Evolutionary conservation across 2,329 filamentous ascomycete species (phyloP).

Genomic region (Epichloe glyceriae): DNA sequence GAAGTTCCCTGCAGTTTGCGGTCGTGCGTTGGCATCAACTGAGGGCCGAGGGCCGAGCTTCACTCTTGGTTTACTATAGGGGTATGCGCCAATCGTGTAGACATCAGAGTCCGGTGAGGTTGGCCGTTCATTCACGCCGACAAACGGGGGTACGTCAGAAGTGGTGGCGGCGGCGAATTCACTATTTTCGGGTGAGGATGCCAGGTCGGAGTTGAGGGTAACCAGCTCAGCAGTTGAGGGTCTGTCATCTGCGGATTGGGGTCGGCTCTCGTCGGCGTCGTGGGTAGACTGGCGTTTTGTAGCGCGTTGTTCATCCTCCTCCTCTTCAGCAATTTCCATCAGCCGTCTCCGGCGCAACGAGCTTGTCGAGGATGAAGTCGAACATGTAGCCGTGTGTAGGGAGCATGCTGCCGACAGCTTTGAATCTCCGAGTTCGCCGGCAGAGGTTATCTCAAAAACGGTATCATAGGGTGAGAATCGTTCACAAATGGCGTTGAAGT

Average conservation of each 20-base stretch:
- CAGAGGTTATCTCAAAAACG: slow-evolving; percentile 59
- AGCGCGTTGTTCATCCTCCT: slow-evolving; percentile 57
- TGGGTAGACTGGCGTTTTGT: slow-evolving; percentile 46
- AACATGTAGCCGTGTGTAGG: slow-evolving; percentile 75
- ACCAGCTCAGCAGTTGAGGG: slow-evolving; percentile 23
- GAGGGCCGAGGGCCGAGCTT: slow-evolving; percentile 83
- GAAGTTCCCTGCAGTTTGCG: slow-evolving; percentile 48
- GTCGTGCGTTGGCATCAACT: slow-evolving; percentile 46
- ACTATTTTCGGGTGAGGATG: slow-evolving; percentile 34
- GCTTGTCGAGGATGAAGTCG: slow-evolving; percentile 72
- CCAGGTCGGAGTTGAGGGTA: slow-evolving; percentile 38
- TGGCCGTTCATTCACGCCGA: slow-evolving; percentile 31
- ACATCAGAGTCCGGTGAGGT: slow-evolving; percentile 37
- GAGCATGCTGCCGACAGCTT: slow-evolving; percentile 81
- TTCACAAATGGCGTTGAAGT: slow-evolving; percentile 55
- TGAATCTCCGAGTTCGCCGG: slow-evolving; percentile 75
- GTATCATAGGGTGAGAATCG: slow-evolving; percentile 78
- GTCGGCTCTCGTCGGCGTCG: slow-evolving; percentile 23
- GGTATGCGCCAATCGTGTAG: slow-evolving; percentile 29
- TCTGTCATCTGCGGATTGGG: slow-evolving; percentile 16
- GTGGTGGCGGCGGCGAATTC: slow-evolving; percentile 34
- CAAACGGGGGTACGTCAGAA: slow-evolving; percentile 38
- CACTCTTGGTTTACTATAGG: slow-evolving; percentile 60
- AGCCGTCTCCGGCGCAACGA: slow-evolving; percentile 65
- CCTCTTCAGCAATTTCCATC: slow-evolving; percentile 89